A percentile compares a stretch with the other conserved stretches of the same genome.
phyloP scores from a whole-genome alignment of 805 yeast species.

The Candida ovalis region DNA sequence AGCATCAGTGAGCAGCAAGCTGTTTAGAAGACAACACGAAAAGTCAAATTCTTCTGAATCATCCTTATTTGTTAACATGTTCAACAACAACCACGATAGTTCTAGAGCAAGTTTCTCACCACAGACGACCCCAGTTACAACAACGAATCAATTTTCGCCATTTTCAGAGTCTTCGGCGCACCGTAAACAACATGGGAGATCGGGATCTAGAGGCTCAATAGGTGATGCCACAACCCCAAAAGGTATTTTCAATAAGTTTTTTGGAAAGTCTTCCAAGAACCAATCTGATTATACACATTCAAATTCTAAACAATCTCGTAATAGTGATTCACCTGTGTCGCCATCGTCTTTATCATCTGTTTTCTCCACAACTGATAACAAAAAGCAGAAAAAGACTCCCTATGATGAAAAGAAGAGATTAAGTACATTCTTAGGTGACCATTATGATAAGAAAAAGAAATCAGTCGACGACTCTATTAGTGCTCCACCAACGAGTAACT shows the following conservation, averaged over 20 bases:
- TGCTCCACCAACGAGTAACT: not conserved
- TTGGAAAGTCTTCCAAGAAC: constrained; percentile 20
- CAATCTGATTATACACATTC: constrained; percentile 5
- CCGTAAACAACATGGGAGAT: constrained; percentile 20
- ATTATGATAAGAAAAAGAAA: constrained; percentile 12
- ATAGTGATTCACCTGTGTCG: constrained; percentile 25
- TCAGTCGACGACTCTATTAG: constrained; percentile 3
- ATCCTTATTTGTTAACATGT: constrained; percentile 36
- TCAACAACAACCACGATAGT: constrained; percentile 26
- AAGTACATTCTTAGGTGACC: constrained; percentile 14
- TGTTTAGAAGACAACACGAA: constrained; percentile 60
- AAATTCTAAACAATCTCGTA: constrained; percentile 6
- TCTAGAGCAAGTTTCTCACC: constrained; percentile 15
- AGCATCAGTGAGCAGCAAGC: constrained; percentile 36
- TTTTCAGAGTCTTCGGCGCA: constrained; percentile 11
- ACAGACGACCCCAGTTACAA: not conserved
- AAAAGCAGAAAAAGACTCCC: constrained; percentile 10
- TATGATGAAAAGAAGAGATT: constrained; percentile 18
- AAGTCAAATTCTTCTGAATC: constrained; percentile 62
- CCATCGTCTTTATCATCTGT: constrained; percentile 21
- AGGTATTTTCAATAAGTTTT: constrained; percentile 29
- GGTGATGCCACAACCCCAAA: constrained; percentile 27
- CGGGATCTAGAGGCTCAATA: constrained; percentile 27
- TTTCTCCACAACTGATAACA: constrained; percentile 7
- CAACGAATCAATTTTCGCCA: constrained; percentile 8